These are phyloP conservation scores for Coffea canephora DNA, from an alignment of 257 asterid genomes.

Conservation along the genomic window DNA sequence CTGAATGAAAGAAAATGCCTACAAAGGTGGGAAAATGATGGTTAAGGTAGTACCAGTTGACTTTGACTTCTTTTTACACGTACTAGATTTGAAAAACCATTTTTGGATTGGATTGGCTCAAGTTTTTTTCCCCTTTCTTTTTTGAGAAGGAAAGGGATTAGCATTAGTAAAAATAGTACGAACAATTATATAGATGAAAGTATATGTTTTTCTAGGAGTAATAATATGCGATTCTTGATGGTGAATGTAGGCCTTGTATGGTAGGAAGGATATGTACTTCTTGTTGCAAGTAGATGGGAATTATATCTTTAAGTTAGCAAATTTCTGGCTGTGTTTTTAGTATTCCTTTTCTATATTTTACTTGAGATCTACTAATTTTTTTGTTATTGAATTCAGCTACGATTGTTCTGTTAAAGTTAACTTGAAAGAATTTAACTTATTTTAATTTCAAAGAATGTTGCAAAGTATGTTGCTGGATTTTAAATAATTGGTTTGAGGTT, in stretches of 20 bases:
- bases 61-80: not conserved
- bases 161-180: not conserved
- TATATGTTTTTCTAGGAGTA: not conserved
- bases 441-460: not conserved
- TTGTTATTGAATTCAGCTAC: not conserved
- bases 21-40: constrained; percentile 66
- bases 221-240: constrained; percentile 14
- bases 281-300: constrained; percentile 79
- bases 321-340: not conserved
- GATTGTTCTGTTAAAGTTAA: not conserved
- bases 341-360: not conserved
- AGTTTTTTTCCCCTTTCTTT: no score
- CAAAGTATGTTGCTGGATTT: not conserved
- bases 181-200: not conserved
- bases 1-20: constrained; percentile 74
- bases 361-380: not conserved
- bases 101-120: not conserved
- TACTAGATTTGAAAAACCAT: not conserved
- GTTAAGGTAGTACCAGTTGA: constrained; percentile 50
- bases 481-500: not conserved
- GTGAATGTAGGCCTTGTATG: constrained; percentile 69
- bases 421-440: not conserved
- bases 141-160: no score
- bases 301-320: constrained; percentile 27
- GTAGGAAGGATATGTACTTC: constrained; percentile 66